Evolutionary conservation across 257 asterid genomes (phyloP).

Genomic region (Ballota nigra): DNA sequence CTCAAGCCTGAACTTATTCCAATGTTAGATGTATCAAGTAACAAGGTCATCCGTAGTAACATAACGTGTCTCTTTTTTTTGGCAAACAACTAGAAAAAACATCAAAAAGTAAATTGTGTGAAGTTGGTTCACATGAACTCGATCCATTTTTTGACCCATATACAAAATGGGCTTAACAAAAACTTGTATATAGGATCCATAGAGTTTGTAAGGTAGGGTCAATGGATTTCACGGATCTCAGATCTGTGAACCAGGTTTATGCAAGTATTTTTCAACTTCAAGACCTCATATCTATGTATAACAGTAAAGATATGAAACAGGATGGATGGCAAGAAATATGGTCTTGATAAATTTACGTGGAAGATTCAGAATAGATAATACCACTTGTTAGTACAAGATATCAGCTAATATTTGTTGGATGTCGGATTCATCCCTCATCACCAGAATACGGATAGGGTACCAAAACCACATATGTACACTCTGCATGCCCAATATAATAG

Average conservation of each 20-base stretch:
- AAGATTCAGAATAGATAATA: not conserved
- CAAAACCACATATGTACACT: too few relatives aligned
- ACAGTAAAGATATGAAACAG: not conserved
- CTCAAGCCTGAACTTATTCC: conserved; percentile 61
- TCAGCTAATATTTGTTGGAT: not conserved
- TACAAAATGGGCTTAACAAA: too few relatives aligned
- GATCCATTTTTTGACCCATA: too few relatives aligned
- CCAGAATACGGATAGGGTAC: too few relatives aligned
- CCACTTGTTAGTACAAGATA: not conserved
- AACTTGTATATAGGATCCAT: too few relatives aligned
- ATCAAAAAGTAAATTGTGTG: too few relatives aligned
- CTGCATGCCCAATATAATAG: too few relatives aligned
- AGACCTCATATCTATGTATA: not conserved
- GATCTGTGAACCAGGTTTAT: too few relatives aligned
- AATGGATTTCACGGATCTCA: too few relatives aligned
- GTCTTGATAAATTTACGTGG: not conserved
- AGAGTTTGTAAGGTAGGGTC: too few relatives aligned
- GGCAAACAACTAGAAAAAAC: not conserved
- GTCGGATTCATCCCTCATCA: not conserved
- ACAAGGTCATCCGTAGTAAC: not conserved
- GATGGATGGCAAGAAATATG: not conserved
- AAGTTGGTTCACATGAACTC: too few relatives aligned
- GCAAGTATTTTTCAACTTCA: too few relatives aligned
- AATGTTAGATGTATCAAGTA: conserved; percentile 4
- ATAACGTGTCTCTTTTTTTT: not conserved